phyloP scores from a whole-genome alignment of 768 basidiomycete species.

The Leccinum imitatum region DNA sequence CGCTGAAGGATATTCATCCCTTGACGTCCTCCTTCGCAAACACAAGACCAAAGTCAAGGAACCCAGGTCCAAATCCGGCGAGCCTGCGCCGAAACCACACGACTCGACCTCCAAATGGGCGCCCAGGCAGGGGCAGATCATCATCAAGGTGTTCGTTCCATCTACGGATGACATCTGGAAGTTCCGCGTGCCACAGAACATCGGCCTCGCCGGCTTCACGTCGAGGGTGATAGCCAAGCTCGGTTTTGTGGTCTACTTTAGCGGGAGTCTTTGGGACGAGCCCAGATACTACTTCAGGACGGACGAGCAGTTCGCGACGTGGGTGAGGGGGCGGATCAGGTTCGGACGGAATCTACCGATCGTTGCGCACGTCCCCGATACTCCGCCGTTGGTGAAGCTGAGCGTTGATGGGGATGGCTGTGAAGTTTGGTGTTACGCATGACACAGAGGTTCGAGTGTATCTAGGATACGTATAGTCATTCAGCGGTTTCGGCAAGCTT shows the following conservation, averaged over 20 bases:
- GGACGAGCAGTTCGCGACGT: conserved; percentile 34
- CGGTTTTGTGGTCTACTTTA: conserved; percentile 36
- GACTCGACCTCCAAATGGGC: conserved; percentile 28
- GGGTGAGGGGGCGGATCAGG: conserved; percentile 34
- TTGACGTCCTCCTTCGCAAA: conserved; percentile 20
- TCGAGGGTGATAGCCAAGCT: conserved; percentile 35
- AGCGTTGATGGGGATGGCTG: conserved; percentile 18
- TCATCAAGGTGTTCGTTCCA: conserved; percentile 41
- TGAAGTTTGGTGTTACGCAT: conserved; percentile 24
- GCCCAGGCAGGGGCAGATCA: conserved; percentile 34
- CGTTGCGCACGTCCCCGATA: conserved; percentile 29
- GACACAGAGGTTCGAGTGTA: background rate
- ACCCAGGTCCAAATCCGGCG: background rate
- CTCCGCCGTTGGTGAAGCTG: conserved; percentile 18
- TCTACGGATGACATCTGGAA: conserved; percentile 41
- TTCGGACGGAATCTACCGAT: conserved; percentile 37
- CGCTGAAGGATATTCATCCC: conserved; percentile 13
- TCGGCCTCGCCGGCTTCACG: conserved; percentile 32
- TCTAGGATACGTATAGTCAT: background rate
- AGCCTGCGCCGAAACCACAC: background rate
- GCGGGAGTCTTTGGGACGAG: conserved; percentile 31
- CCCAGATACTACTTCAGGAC: conserved; percentile 31
- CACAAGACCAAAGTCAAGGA: conserved; percentile 6
- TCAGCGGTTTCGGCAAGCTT: background rate
- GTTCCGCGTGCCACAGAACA: conserved; percentile 34